Base-by-base conservation (phyloP, 345 rosid genomes). In the Fremontodendron californicum region DNA sequence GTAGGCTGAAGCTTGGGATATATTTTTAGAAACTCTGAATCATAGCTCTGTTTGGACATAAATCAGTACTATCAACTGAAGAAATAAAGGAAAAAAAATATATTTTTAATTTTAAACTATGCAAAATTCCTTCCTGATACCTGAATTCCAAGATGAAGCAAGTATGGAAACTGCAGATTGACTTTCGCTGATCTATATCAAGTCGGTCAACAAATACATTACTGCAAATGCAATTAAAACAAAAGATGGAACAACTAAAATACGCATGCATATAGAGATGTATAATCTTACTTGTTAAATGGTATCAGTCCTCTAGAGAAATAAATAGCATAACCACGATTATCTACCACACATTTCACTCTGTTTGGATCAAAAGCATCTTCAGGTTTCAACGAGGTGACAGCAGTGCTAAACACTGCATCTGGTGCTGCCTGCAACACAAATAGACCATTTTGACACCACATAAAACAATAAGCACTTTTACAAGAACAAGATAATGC, bases 131-230 rank as follows among this genome's bases (percentile, higher is more conserved):
- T 29, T 71, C 69, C 62, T 8, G 1, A 52, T 81, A 96, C 99
- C 96, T 96, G 99, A 81, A 96, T 90, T 74, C 99, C 98, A 65
- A 96, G 99, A 85, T 94, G 99, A 80, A 96, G 97, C 91, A 94
- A 61, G 83, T 96, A 94, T 0, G 97, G 97, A 79, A 91, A 96
- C 37, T 84, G 85, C 19, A 86, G 90, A 82, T 94, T 96, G 81
- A 92, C 91, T 81, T 84, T 87, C 42, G 97, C 95, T 49, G 88
- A 84, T 87, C 98, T 96, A 86, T 63, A 80, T 83, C 74, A 78
- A 82, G 62, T 29, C 62, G 71, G 35, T 31, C 65, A 71, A 57
- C 23, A 76, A 12, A 25, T 67, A 45, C 57, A 81, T 57, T 58
- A 74, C 27, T 6, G 55, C 18, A 58, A n/a, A 74, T 39, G 67